Evolutionary conservation across 129 eudicot species (phyloP), one percentile per base, ranked within the genome.

Genomic region (Tagetes erecta): DNA sequence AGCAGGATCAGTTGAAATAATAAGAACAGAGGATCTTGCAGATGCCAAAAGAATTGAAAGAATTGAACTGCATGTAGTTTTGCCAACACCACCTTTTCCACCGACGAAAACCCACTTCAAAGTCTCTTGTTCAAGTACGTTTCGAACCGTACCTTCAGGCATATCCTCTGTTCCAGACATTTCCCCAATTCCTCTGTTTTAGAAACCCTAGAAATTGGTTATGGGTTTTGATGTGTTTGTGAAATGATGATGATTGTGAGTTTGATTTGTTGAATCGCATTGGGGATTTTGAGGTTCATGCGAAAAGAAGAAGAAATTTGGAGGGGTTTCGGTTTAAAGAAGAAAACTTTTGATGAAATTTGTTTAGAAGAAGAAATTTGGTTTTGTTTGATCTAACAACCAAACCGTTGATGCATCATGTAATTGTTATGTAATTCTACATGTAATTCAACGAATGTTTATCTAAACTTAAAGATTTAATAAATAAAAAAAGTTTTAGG

Each of bases 41-140:
- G 82, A 78, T 0, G 98, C 81, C 40, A 94, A 84, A 41, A 94
- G 87, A 39, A 91, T 90, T 0, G 98, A 81, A 42, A 94, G 69
- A 30, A 91, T 94, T 1, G 97, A 94, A 83, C 98, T 94, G 70
- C 98, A 94, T 6, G 98, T 94, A 5, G 98, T 94, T 80, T 94
- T 94, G 1, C 98, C 98, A n/a, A 90, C 98, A 20, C 98, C 98
- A 5, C 98, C 98, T 72, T 94, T 94, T 20, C 98, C 98, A 1
- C 98, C 98, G 7, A 94, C 98, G 77, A 94, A 94, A 0, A 94
- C 97, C 98, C 98, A 94, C 67, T 91, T 94, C 8, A 94, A 75
- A 65, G 69, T 72, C 0, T 91, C 87, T 74, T 94, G 98, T 14
- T 94, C 94, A 30, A 94, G 78, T 11, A 94, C 82, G 62, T 94